Evolutionary conservation across 2,329 filamentous ascomycete genomes (phyloP).

Genomic region (Xylariales sp.): DNA sequence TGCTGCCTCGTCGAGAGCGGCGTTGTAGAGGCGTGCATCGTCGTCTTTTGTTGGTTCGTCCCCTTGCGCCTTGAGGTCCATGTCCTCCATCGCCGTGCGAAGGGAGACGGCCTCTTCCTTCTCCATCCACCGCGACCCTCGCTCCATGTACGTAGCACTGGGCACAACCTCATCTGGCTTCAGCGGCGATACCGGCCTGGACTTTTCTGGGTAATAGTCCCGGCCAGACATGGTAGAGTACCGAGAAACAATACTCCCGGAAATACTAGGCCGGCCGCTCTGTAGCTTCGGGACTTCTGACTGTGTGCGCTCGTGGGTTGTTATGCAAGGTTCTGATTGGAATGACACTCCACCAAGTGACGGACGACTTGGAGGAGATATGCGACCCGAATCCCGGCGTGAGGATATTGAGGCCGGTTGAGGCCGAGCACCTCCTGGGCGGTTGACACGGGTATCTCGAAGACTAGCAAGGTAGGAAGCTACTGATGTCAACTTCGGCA

Average conservation of each 20-base stretch:
- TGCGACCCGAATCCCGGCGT: constrained; percentile 26
- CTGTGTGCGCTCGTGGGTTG: constrained; percentile 28
- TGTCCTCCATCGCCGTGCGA: constrained; percentile 67
- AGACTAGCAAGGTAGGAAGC: constrained; percentile 68
- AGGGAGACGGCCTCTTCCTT: constrained; percentile 70
- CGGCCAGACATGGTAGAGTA: constrained; percentile 45
- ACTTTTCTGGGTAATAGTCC: constrained; percentile 47
- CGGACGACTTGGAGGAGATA: constrained; percentile 21
- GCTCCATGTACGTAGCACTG: constrained; percentile 67
- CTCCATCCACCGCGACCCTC: constrained; percentile 73
- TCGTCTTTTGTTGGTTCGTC: constrained; percentile 37
- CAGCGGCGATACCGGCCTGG: constrained; percentile 34
- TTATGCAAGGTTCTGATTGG: constrained; percentile 25
- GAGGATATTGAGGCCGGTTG: constrained; percentile 35
- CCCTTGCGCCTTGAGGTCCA: constrained; percentile 50
- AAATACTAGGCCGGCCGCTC: constrained; percentile 36
- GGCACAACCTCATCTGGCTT: constrained; percentile 59
- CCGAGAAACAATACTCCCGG: constrained; percentile 44
- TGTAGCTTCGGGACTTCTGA: constrained; percentile 26
- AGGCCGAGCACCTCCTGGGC: constrained; percentile 69
- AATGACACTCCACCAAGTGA: constrained; percentile 26
- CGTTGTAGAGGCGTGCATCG: constrained; percentile 59
- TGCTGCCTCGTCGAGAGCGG: constrained; percentile 71
- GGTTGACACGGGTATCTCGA: constrained; percentile 60
- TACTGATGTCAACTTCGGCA: constrained; percentile 28